Conservation (phyloP, 148 eudicot genomes). For the Silene uniflora region DNA sequence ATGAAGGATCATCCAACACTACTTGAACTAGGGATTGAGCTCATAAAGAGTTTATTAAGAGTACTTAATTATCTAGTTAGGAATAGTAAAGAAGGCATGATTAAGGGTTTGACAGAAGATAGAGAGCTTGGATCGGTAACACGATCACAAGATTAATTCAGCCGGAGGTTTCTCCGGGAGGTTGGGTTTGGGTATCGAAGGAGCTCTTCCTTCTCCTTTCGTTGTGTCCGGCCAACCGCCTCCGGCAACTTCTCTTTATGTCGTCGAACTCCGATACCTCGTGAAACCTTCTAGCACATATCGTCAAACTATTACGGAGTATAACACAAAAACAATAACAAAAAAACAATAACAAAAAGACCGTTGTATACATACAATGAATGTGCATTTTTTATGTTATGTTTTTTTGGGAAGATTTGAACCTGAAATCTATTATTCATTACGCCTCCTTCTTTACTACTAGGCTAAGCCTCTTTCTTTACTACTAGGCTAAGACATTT, state of each 20-base stretch:
- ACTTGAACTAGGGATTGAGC: background rate
- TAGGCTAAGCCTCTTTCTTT: no score
- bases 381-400: no score
- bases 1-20: background rate
- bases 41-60: background rate
- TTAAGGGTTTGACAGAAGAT: conserved; percentile 58
- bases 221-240: conserved; percentile 73
- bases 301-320: background rate
- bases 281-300: conserved; percentile 44
- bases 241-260: conserved; percentile 68
- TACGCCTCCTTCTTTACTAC: no score
- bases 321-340: background rate
- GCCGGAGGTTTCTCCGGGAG: conserved; percentile 31
- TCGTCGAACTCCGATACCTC: conserved; percentile 67
- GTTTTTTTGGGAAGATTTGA: no score
- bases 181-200: conserved; percentile 30
- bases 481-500: no score
- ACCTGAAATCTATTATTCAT: no score
- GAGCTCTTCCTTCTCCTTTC: conserved; percentile 71
- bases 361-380: no score
- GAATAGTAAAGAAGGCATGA: background rate
- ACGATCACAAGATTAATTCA: background rate
- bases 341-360: no score
- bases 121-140: conserved; percentile 47
- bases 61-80: background rate